phyloP scores from a whole-genome alignment of 2,329 filamentous ascomycete species.

The Ophiostoma ulmi region DNA sequence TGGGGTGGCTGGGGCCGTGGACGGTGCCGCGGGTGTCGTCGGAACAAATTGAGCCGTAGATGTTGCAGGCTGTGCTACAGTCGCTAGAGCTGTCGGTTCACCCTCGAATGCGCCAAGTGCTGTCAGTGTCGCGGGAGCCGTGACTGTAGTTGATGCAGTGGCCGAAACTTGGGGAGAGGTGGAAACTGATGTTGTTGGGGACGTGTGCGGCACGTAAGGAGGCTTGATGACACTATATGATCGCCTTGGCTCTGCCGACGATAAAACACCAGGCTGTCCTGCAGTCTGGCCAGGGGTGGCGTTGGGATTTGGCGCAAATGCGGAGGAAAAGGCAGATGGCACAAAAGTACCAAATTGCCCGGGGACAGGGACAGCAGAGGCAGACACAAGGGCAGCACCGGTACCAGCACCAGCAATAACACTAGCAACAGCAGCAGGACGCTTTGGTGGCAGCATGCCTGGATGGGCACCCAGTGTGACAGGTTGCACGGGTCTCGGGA shows the following conservation, averaged over 20 bases:
- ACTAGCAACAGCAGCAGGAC: not conserved
- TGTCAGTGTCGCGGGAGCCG: not conserved
- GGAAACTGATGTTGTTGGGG: constrained; percentile 19
- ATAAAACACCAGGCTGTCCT: constrained; percentile 15
- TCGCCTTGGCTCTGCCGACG: constrained; percentile 24
- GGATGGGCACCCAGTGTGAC: not conserved
- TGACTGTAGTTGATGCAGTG: constrained; percentile 14
- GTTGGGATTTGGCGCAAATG: not conserved
- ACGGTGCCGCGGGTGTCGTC: not conserved
- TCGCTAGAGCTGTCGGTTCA: not conserved
- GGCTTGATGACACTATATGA: constrained; percentile 31
- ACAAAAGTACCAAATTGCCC: not conserved
- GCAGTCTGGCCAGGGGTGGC: constrained; percentile 14
- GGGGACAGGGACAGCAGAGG: constrained; percentile 26
- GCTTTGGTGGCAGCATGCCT: constrained; percentile 20
- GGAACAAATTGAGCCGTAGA: not conserved
- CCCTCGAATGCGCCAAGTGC: not conserved
- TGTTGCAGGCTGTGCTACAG: not conserved
- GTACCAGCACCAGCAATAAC: not conserved
- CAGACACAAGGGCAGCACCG: constrained; percentile 20
- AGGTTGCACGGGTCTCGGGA: constrained; percentile 43
- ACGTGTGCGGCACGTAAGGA: constrained; percentile 29
- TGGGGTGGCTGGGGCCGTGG: not conserved
- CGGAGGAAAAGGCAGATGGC: not conserved
- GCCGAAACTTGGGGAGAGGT: constrained; percentile 13